Evolutionary conservation across 148 eudicot species (phyloP), one percentile per base, ranked within the genome.

Genomic region (Chenopodium album): DNA sequence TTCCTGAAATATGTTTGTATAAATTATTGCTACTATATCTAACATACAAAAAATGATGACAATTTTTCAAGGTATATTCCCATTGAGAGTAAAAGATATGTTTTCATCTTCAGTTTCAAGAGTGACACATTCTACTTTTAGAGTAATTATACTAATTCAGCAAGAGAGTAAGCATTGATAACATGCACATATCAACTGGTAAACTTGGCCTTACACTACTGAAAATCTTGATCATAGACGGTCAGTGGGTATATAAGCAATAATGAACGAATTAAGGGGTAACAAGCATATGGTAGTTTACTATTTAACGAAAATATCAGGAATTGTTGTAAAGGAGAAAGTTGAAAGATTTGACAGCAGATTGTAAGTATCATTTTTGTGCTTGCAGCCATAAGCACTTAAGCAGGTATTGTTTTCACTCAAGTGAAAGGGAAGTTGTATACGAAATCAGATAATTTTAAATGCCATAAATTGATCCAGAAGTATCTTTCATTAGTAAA

Each of bases 1-100:
- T 85, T 84, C 86, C 99, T 97, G 96, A 77, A 88, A 84, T 63
- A 64, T 71, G 56, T 44, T 62, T 50, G 31, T 6, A 44, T 63
- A 71, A 64, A 70, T 66, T 71, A 76, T 3, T 12, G 37, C 23
- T 19, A 41, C 48, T 19, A 63, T 62, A 56, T 46, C 32, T 66
- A 23, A 78, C 76, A 79, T 34, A n/a, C 32, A 52, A 22, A 31
- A 52, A n/a, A 56, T 28, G 19, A 26, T 23, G 10, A n/a, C 29
- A 23, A 75, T 3, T 23, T 77, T 9, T 2, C 56, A 37, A 66
- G 16, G 4, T 12, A 66, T 56, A 66, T 4, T 56, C 62, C 17
- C 70, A 66, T 66, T 66, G 13, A 11, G 4, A 9, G 31, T 66
- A 13, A 28, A n/a, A 66, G 3, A 28, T 26, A 65, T 26, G 0